Evolutionary conservation across 83 land plant genomes (phyloP), one percentile per base, ranked within the genome.

Genomic region (Larix sibirica): DNA sequence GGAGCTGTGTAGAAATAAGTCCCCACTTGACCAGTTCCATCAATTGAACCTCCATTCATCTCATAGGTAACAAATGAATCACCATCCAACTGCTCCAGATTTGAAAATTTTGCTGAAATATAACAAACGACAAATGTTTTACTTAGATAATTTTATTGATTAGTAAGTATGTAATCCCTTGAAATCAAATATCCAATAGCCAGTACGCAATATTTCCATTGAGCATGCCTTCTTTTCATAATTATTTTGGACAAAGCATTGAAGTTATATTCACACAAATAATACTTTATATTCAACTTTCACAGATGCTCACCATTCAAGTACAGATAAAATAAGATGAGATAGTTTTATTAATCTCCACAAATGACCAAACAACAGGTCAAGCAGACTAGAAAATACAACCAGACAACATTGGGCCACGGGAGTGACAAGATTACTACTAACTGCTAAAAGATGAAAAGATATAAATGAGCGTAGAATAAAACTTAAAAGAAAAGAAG

Each of bases 1-100:
- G 99, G 99, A 23, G 99, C 99, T 59, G 96, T 97, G 85, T 97
- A 97, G 75, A 97, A 96, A 60, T 97, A 97, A 24, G 99, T 97
- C 61, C 99, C 99, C 68, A 97, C 93, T 96, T 90, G 94, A 81
- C 99, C 99, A 81, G 99, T 97, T 82, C 99, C 96, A 86, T 97
- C 99, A 31, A 91, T 44, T 56, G 99, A 97, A 75, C 86, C 85
- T 42, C 94, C 91, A 85, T 86, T 71, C 74, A 85, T 71, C 38
- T 97, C 96, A 10, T 71, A 26, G 23, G 91, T 84, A 70, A 88
- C 75, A 77, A 28, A 58, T 47, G 79, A 73, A 83, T 97, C 99
- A 44, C 90, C 89, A 67, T 97, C 99, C 80, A 92, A 63, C 81
- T 96, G 95, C 88, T 97, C 98, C 69, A 94, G 83, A 87, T 89